These are phyloP conservation scores for Pythium aristosporum DNA, from an alignment of 352 stramenopile genomes.

Conservation along the genomic window DNA sequence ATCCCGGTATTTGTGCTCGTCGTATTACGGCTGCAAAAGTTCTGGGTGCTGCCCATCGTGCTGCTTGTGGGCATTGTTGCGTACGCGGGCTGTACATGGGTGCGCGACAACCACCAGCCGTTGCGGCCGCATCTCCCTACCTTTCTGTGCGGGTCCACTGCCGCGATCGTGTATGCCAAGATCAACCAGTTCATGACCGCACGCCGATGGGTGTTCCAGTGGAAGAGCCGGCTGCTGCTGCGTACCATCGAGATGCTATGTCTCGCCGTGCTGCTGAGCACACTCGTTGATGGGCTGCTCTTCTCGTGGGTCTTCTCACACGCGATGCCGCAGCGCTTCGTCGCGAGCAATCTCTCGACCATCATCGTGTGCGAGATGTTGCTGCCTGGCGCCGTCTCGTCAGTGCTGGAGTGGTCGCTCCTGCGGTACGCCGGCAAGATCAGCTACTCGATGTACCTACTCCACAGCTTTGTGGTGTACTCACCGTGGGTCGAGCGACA, in stretches of 20 bases:
- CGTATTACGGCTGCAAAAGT: not conserved
- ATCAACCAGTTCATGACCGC: constrained; percentile 11
- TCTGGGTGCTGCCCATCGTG: constrained; percentile 15
- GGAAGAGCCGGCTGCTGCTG: constrained; percentile 13
- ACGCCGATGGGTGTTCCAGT: not conserved
- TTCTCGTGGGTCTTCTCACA: constrained; percentile 33
- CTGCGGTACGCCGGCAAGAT: constrained; percentile 37
- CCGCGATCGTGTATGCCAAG: constrained; percentile 29
- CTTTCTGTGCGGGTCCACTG: constrained; percentile 34
- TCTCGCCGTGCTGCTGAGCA: constrained; percentile 30
- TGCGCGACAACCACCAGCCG: constrained; percentile 25
- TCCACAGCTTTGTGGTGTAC: constrained; percentile 48
- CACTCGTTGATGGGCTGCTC: constrained; percentile 23
- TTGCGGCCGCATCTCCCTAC: constrained; percentile 35
- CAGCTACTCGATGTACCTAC: constrained; percentile 43
- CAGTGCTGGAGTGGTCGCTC: constrained; percentile 35
- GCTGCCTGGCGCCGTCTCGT: constrained; percentile 25
- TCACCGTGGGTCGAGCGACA: constrained; percentile 22
- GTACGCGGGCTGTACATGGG: constrained; percentile 22
- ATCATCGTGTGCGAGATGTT: constrained; percentile 44
- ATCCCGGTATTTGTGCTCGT: constrained; percentile 31
- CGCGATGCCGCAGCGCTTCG: constrained; percentile 24
- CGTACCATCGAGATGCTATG: constrained; percentile 20
- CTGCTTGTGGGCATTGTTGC: constrained; percentile 21
- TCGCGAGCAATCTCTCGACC: constrained; percentile 26